Percentiles rank a stretch among this genome's conserved stretches.
Evolutionary conservation across 768 basidiomycete genomes (phyloP).

Genomic region (Amanita molliuscula): DNA sequence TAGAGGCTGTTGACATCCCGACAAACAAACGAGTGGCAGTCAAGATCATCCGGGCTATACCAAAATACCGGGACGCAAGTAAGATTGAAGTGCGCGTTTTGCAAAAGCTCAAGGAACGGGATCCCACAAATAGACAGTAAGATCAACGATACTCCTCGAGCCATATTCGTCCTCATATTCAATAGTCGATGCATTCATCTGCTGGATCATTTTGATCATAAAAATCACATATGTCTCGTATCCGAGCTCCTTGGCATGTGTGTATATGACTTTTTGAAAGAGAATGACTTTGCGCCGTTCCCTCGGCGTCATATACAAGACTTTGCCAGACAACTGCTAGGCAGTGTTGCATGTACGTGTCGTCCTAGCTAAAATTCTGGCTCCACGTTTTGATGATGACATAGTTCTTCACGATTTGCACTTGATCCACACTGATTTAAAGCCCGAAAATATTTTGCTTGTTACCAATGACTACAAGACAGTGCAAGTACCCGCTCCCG

Average conservation of each 20-base stretch:
- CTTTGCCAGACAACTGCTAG: conserved; percentile 86
- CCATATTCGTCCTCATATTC: conserved; percentile 7
- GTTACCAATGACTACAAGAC: conserved; percentile 73
- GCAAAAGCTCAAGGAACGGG: conserved; percentile 80
- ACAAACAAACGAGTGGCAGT: conserved; percentile 80
- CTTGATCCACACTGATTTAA: conserved; percentile 95
- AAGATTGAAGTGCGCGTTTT: conserved; percentile 97
- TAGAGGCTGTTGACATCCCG: conserved; percentile 79
- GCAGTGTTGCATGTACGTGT: conserved; percentile 78
- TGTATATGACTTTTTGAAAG: conserved; percentile 98
- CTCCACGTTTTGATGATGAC: conserved; percentile 6
- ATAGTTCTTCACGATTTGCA: conserved; percentile 85
- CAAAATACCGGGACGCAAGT: conserved; percentile 97
- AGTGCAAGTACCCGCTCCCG: conserved; percentile 46
- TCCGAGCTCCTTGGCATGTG: conserved; percentile 95
- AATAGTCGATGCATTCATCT: conserved; percentile 95
- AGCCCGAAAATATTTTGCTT: conserved; percentile 96
- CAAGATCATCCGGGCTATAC: conserved; percentile 97
- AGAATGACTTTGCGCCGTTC: conserved; percentile 94
- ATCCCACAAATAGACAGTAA: conserved; percentile 82
- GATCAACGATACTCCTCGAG: conserved; percentile 20
- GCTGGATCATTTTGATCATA: conserved; percentile 89
- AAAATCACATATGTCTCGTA: conserved; percentile 96
- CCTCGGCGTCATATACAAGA: conserved; percentile 94
- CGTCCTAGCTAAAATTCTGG: conserved; percentile 1